Percentiles rank a stretch among this genome's conserved stretches.
Evolutionary conservation across 192 early-diverging fungal genomes (phyloP).

Genomic region (Phycomyces nitens): DNA sequence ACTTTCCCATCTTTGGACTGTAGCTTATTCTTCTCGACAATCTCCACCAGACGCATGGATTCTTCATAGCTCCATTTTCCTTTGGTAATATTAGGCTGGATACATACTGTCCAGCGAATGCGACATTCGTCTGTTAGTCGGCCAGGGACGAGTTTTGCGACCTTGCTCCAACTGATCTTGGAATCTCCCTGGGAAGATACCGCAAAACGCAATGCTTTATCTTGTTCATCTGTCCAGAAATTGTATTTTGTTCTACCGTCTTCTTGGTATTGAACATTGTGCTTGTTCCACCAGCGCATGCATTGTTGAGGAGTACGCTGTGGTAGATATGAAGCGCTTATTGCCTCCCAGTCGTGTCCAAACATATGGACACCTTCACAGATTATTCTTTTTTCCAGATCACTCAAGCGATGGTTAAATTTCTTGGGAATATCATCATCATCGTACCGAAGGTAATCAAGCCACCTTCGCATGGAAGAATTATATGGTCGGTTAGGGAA

Average conservation of each 20-base stretch:
- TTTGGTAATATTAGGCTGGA: neutral
- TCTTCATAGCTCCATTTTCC: conserved; percentile 17
- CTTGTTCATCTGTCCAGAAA: conserved; percentile 11
- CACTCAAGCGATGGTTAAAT: neutral
- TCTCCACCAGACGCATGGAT: conserved; percentile 13
- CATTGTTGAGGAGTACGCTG: conserved; percentile 16
- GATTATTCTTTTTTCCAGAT: conserved; percentile 22
- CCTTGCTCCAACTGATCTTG: conserved; percentile 1
- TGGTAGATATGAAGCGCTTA: conserved; percentile 23
- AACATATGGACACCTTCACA: conserved; percentile 32
- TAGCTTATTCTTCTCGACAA: conserved; percentile 9
- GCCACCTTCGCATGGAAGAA: neutral
- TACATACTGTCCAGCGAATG: conserved; percentile 5
- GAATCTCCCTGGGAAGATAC: neutral
- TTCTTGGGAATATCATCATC: neutral
- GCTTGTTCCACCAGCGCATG: conserved; percentile 24
- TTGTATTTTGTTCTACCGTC: neutral
- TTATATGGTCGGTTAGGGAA: neutral
- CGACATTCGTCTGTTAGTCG: conserved; percentile 9
- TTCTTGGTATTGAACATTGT: neutral
- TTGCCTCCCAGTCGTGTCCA: conserved; percentile 29
- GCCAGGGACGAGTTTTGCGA: conserved; percentile 11
- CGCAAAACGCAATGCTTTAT: conserved; percentile 6
- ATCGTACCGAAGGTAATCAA: neutral
- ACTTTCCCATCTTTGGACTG: neutral